Percentiles rank a stretch among this genome's conserved stretches.
Evolutionary conservation across 2,329 filamentous ascomycete species (phyloP).

Genomic region (Hymenoscyphus fraxineus): DNA sequence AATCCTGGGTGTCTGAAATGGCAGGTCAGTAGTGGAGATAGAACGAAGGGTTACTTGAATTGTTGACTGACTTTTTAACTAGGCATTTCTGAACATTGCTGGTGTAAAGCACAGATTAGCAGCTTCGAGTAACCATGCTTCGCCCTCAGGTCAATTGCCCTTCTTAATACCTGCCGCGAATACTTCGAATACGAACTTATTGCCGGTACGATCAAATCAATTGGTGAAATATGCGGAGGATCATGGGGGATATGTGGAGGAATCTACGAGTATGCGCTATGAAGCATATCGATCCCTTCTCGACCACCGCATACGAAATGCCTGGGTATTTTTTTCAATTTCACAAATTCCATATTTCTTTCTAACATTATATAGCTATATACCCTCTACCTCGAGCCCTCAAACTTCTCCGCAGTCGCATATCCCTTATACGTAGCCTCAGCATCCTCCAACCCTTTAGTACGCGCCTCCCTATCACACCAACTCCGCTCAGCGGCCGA

Average conservation of each 20-base stretch:
- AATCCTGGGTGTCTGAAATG: conserved; percentile 94
- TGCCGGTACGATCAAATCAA: conserved; percentile 59
- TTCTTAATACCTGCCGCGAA: conserved; percentile 65
- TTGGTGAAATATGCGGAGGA: conserved; percentile 66
- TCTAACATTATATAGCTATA: conserved; percentile 54
- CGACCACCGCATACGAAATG: conserved; percentile 72
- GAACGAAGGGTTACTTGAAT: not conserved
- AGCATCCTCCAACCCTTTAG: conserved; percentile 54
- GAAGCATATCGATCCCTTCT: conserved; percentile 78
- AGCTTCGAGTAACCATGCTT: conserved; percentile 87
- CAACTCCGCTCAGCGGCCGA: conserved; percentile 72
- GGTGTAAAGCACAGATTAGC: conserved; percentile 62
- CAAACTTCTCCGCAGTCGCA: conserved; percentile 64
- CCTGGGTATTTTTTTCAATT: conserved; percentile 60
- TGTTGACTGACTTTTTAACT: conserved; percentile 16
- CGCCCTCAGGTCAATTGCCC: conserved; percentile 80
- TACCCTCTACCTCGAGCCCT: conserved; percentile 70
- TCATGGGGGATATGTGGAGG: conserved; percentile 43
- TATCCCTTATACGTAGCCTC: conserved; percentile 69
- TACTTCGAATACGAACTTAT: conserved; percentile 32
- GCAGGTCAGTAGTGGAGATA: conserved; percentile 63
- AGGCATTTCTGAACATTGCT: conserved; percentile 81
- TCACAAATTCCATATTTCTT: not conserved
- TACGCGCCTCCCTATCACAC: conserved; percentile 58
- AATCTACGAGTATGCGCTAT: conserved; percentile 46